phyloP scores from a whole-genome alignment of 805 yeast species.

The Saturnispora dispora region DNA sequence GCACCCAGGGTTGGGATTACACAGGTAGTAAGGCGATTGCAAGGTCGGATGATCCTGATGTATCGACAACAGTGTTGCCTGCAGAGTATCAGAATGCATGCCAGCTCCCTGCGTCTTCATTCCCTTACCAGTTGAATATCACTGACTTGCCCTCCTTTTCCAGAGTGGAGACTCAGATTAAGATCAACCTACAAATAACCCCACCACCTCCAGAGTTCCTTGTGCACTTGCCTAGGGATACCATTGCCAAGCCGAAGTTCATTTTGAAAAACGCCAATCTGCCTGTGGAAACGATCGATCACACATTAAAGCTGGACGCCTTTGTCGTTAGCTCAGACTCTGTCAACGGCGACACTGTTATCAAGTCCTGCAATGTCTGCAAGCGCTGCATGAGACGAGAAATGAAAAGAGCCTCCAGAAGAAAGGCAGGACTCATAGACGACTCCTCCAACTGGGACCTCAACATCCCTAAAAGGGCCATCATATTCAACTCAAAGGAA shows the following conservation, averaged over 20 bases:
- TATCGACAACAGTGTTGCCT: conserved; percentile 24
- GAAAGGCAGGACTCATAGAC: conserved; percentile 69
- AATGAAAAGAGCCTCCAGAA: conserved; percentile 85
- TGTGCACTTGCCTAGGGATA: conserved; percentile 76
- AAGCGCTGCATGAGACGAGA: conserved; percentile 86
- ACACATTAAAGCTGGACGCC: conserved; percentile 63
- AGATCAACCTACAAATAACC: conserved; percentile 53
- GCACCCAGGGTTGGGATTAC: conserved; percentile 10
- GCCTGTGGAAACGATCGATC: conserved; percentile 40
- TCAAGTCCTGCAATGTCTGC: conserved; percentile 63
- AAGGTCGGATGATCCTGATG: conserved; percentile 18
- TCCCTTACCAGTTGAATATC: conserved; percentile 44
- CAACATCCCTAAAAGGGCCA: conserved; percentile 65
- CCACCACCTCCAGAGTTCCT: conserved; percentile 72
- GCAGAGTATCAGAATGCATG: conserved; percentile 20
- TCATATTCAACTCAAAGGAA: conserved; percentile 87
- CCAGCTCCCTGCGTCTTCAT: conserved; percentile 15
- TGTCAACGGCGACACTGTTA: conserved; percentile 8
- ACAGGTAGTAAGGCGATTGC: conserved; percentile 6
- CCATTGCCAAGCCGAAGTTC: conserved; percentile 79
- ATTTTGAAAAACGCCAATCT: conserved; percentile 46
- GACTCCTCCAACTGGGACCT: conserved; percentile 75
- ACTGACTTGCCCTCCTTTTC: conserved; percentile 68
- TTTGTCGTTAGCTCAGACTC: conserved; percentile 44
- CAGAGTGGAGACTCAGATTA: conserved; percentile 93